Evolutionary conservation across 1,284 basidiomycete genomes (phyloP), one percentile per base, ranked within the genome.

Genomic region (Austroboletus niveus): DNA sequence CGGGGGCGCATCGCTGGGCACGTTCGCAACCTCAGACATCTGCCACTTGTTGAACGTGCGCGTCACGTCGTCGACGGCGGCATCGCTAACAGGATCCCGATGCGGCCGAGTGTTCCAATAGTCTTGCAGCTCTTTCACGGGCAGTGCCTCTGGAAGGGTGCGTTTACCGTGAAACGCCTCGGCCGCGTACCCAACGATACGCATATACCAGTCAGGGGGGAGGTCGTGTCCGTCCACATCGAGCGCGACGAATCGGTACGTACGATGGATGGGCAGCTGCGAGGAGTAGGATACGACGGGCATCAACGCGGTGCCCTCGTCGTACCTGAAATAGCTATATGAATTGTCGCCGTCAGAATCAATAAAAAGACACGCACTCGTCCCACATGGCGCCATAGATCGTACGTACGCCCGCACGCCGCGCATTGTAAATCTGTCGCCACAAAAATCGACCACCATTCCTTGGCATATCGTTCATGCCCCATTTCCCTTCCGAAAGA

Each of bases 301-400:
- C 71, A 91, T 75, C 57, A 86, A 80, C 4, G 82, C 86, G 1
- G 87, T 90, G 30, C 88, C 88, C 70, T 89, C 87, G 58, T 90
- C 87, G 56, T 90, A 90, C 63, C 85, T 87, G 17, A 39, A 39
- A 39, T 39, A 3, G 38, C 34, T 14, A 35, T 6, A 7, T 14
- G 12, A 29, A 8, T 8, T 35, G 15, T 15, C 34, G 5, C 5
- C 12, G 34, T 11, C 34, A 35, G 15, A 14, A 17, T 36, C 45
- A 20, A 47, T 17, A 5, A 40, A 0, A 15, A 41, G 11, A 47
- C 14, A 79, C 84, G 64, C 54, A 88, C 85, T 89, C 87, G 59
- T 91, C 89, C 87, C 87, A 90, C 87, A 89, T 90, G 8, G 87
- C 87, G 22, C 84, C 85, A 57, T 89, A 89, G 48, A 89, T 77